phyloP scores from a whole-genome alignment of 2,329 filamentous ascomycete genomes.

The Diaporthe sp. region DNA sequence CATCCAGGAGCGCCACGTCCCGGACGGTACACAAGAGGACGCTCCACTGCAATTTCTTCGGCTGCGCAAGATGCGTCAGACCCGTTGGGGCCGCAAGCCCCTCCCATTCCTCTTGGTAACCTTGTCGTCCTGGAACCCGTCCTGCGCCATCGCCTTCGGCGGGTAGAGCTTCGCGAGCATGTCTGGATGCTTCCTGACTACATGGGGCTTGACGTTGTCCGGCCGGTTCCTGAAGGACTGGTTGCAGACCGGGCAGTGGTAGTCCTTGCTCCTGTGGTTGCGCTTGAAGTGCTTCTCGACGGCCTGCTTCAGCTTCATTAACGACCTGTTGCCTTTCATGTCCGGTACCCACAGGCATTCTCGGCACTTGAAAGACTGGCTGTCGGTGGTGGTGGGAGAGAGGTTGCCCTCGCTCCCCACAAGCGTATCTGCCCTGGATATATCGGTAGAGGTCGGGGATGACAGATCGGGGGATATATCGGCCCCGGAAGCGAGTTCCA shows the following conservation, averaged over 20 bases:
- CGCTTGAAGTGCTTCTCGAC: slow-evolving; percentile 17
- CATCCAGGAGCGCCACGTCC: background rate
- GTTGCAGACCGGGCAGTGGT: background rate
- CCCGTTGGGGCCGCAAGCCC: background rate
- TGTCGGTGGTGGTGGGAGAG: too few species aligned
- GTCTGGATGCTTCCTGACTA: background rate
- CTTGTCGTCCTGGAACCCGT: background rate
- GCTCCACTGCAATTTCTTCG: background rate
- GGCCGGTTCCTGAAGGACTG: background rate
- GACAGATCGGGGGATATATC: too few species aligned
- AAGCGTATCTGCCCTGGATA: background rate
- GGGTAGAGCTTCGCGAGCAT: background rate
- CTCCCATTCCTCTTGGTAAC: too few species aligned
- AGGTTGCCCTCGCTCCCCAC: too few species aligned
- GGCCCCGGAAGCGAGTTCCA: too few species aligned
- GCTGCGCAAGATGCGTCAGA: background rate
- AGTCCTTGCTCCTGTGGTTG: background rate
- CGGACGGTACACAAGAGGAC: background rate
- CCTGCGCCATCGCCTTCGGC: background rate
- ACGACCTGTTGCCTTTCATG: background rate
- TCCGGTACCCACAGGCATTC: background rate
- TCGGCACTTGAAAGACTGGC: background rate
- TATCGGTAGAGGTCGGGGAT: background rate
- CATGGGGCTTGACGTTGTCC: slow-evolving; percentile 17
- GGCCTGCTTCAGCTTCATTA: background rate